A percentile compares a stretch with the other conserved stretches of the same genome.
phyloP scores from a whole-genome alignment of 768 basidiomycete species.

The Cystobasidium ongulense region DNA sequence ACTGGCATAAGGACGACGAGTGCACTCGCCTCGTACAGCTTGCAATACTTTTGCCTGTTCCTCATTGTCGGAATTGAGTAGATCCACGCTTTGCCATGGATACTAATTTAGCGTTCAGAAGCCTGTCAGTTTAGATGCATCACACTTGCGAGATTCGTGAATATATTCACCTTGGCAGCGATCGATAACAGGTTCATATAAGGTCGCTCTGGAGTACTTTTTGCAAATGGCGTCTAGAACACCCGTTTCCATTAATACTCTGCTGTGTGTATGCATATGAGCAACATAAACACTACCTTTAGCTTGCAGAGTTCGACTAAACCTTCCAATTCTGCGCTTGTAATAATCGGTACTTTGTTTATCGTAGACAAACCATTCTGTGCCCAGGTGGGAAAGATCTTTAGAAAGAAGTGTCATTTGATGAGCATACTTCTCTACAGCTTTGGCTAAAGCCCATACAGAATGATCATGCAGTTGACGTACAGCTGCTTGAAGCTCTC shows the following conservation, averaged over 20 bases:
- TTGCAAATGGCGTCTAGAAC: slow-evolving; percentile 11
- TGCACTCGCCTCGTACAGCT: slow-evolving; percentile 11
- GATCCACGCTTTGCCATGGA: slow-evolving; percentile 15
- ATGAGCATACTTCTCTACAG: too few relatives aligned
- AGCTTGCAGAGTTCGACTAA: slow-evolving; percentile 22
- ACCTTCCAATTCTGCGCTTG: background rate
- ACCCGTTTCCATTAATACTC: background rate
- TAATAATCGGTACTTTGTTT: background rate
- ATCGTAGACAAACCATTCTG: background rate
- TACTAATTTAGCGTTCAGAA: background rate
- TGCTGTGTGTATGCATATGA: background rate
- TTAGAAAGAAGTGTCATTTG: too few relatives aligned
- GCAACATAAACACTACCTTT: background rate
- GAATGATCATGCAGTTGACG: too few relatives aligned
- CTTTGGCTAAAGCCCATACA: too few relatives aligned
- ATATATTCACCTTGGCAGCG: slow-evolving; percentile 18
- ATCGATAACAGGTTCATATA: slow-evolving; percentile 24
- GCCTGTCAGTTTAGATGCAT: background rate
- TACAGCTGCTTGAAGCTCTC: background rate
- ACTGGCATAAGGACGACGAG: background rate
- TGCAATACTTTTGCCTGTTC: slow-evolving; percentile 12
- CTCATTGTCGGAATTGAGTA: slow-evolving; percentile 3
- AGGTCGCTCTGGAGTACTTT: slow-evolving; percentile 8
- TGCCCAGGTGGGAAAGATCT: slow-evolving; percentile 30
- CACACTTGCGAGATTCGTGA: background rate